These are phyloP conservation scores for Canavalia ensiformis DNA, from an alignment of 306 rosid genomes.

Conservation along the genomic window DNA sequence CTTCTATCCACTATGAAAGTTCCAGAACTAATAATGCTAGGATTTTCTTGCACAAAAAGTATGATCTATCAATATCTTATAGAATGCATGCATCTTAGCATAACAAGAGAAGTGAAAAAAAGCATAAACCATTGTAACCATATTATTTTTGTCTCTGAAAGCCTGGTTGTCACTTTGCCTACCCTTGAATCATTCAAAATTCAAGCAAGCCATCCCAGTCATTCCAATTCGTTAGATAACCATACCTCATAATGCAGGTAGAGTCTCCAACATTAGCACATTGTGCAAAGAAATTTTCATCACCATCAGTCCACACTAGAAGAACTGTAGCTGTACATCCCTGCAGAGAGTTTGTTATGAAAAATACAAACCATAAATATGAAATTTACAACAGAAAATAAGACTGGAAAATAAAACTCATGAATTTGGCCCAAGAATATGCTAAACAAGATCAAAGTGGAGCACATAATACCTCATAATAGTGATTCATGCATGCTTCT, in stretches of 20 bases:
- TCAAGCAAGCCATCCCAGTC: conserved; percentile 37
- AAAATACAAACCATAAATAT: conserved; percentile 39
- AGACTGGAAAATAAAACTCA: conserved; percentile 20
- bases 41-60: neutral
- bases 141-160: conserved; percentile 34
- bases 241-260: conserved; percentile 83
- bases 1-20: conserved; percentile 28
- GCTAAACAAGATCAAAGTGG: conserved; percentile 37
- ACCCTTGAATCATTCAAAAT: conserved; percentile 45
- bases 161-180: conserved; percentile 21
- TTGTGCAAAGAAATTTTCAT: conserved; percentile 77
- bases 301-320: conserved; percentile 82
- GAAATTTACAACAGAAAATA: conserved; percentile 13
- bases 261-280: conserved; percentile 99
- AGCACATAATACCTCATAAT: conserved; percentile 75
- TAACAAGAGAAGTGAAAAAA: conserved; percentile 16
- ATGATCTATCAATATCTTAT: neutral
- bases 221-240: conserved; percentile 44
- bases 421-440: neutral
- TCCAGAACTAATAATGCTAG: conserved; percentile 22
- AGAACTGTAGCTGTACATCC: conserved; percentile 99
- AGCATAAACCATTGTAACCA: conserved; percentile 26
- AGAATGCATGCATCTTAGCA: conserved; percentile 21
- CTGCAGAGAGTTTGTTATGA: conserved; percentile 59
- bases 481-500: conserved; percentile 78